Percentiles rank a stretch among this genome's conserved stretches.
Evolutionary conservation across 805 yeast species (phyloP).

Genomic region (Cyberlindnera nakhonratchasimensis): DNA sequence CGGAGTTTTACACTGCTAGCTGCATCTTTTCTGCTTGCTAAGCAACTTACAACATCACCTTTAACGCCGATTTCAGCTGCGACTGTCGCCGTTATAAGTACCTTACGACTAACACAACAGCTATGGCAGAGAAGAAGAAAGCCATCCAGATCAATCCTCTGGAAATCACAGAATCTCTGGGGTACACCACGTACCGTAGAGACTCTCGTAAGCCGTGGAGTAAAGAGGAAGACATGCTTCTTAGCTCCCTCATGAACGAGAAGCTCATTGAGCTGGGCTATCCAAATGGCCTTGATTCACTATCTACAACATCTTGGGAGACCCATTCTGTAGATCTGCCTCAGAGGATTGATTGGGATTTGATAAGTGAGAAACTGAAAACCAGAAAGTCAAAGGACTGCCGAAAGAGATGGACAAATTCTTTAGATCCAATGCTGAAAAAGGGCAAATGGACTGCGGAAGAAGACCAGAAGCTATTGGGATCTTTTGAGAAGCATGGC

Average conservation of each 20-base stretch:
- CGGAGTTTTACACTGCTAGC: too few species aligned
- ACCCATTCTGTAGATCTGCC: constrained; percentile 24
- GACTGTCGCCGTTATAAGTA: too few species aligned
- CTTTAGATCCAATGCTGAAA: constrained; percentile 75
- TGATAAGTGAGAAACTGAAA: constrained; percentile 44
- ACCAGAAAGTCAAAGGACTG: constrained; percentile 76
- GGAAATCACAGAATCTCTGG: constrained; percentile 63
- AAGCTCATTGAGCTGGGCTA: constrained; percentile 34
- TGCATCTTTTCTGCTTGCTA: too few species aligned
- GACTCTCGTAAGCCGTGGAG: constrained; percentile 70
- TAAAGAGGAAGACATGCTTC: constrained; percentile 62
- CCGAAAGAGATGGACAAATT: constrained; percentile 81
- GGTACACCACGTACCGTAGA: constrained; percentile 68
- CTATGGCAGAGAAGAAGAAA: constrained; percentile 22
- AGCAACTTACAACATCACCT: too few species aligned
- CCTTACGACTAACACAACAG: too few species aligned
- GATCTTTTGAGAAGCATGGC: constrained; percentile 67
- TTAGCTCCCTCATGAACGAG: constrained; percentile 42
- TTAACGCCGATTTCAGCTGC: too few species aligned
- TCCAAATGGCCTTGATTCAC: constrained; percentile 32
- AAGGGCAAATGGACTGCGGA: constrained; percentile 85
- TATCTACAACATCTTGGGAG: constrained; percentile 29
- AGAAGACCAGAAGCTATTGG: constrained; percentile 66
- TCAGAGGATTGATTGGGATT: constrained; percentile 57
- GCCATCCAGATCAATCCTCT: constrained; percentile 35